phyloP scores from a whole-genome alignment of 306 rosid species.

The Trifolium dubium region DNA sequence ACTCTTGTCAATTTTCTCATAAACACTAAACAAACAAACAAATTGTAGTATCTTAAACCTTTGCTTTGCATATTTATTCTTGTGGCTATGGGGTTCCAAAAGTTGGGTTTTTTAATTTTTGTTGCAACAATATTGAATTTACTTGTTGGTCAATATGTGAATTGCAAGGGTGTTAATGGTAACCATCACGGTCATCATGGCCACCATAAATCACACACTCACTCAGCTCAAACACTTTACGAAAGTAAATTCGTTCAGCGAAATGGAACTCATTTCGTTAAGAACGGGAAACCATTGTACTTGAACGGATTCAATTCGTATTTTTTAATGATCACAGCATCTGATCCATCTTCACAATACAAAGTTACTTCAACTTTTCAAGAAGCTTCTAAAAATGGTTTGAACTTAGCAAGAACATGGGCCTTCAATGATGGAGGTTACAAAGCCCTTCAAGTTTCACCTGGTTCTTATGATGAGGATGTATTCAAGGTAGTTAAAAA shows the following conservation, averaged over 20 bases:
- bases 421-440: conserved; percentile 50
- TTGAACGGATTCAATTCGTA: conserved; percentile 65
- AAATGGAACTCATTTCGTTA: conserved; percentile 44
- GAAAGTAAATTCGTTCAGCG: conserved; percentile 38
- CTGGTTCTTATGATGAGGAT: conserved; percentile 44
- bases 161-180: background rate
- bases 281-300: conserved; percentile 43
- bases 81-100: background rate
- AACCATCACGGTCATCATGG: background rate
- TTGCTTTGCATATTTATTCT: background rate
- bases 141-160: background rate
- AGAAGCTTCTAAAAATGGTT: conserved; percentile 45
- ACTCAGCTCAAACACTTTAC: background rate
- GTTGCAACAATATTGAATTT: background rate
- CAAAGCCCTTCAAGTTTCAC: conserved; percentile 46
- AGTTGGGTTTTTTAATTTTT: background rate
- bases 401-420: conserved; percentile 50
- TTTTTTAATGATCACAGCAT: conserved; percentile 60
- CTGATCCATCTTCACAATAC: conserved; percentile 49
- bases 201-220: background rate
- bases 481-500: conserved; percentile 38
- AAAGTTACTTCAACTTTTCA: conserved; percentile 47
- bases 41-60: background rate
- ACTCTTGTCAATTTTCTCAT: background rate
- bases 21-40: background rate